Percentiles rank a stretch among this genome's conserved stretches.
These are phyloP conservation scores for Eucalyptus erythrocorys DNA, from an alignment of 345 rosid genomes.

Conservation along the genomic window DNA sequence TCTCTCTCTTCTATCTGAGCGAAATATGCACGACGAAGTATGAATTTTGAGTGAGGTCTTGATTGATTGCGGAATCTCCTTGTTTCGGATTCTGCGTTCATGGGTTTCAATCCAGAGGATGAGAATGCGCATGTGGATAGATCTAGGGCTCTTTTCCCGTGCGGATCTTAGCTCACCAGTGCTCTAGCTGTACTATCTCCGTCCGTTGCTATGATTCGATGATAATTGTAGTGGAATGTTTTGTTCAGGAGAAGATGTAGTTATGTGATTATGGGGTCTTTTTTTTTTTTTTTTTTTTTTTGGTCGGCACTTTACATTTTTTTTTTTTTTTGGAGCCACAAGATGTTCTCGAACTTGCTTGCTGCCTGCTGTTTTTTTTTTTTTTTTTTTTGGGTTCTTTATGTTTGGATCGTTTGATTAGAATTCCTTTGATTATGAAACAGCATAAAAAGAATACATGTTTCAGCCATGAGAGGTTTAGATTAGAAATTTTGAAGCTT, in stretches of 20 bases:
- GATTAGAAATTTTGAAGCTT: too few species aligned
- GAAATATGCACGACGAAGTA: neutral
- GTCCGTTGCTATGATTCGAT: neutral
- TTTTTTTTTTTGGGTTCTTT: too few species aligned
- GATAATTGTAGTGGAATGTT: neutral
- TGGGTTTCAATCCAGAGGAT: neutral
- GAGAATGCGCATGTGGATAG: neutral
- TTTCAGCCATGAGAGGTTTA: too few species aligned
- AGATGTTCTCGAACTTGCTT: neutral
- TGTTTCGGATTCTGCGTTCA: neutral
- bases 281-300: too few species aligned
- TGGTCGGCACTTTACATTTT: neutral
- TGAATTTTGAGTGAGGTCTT: neutral
- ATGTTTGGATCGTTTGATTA: neutral
- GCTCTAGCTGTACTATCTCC: neutral
- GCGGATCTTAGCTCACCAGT: neutral
- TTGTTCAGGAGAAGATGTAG: neutral
- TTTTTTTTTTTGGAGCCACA: neutral
- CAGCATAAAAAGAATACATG: too few species aligned
- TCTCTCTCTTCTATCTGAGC: neutral
- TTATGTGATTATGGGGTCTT: neutral
- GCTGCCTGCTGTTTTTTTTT: neutral
- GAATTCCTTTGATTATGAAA: neutral
- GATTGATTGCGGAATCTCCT: neutral
- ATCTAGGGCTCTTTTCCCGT: neutral